Evolutionary conservation across 2,329 filamentous ascomycete species (phyloP).

Genomic region (Clarireedia homoeocarpa): DNA sequence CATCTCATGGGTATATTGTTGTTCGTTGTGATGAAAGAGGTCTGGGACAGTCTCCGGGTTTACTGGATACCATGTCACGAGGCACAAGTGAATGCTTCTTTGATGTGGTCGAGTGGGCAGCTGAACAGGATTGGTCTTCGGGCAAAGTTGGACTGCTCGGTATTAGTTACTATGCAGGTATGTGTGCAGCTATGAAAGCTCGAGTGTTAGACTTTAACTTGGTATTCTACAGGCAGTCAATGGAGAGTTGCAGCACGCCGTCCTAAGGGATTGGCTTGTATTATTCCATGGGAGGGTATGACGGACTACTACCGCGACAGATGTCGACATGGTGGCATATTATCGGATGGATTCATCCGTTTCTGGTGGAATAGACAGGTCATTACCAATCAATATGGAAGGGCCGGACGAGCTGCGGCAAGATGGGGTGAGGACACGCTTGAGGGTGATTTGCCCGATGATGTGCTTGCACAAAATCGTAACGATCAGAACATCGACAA

Average conservation of each 20-base stretch:
- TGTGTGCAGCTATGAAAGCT: not conserved
- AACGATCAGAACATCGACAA: conserved; percentile 38
- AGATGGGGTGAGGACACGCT: conserved; percentile 37
- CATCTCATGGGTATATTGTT: conserved; percentile 33
- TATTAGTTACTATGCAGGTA: conserved; percentile 43
- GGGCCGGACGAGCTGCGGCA: conserved; percentile 37
- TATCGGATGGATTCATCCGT: conserved; percentile 49
- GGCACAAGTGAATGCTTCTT: conserved; percentile 44
- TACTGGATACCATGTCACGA: conserved; percentile 45
- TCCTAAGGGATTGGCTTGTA: conserved; percentile 42
- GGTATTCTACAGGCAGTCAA: conserved; percentile 32
- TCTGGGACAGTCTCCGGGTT: conserved; percentile 42
- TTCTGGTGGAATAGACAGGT: conserved; percentile 65
- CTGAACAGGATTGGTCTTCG: conserved; percentile 41
- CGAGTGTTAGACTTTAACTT: not conserved
- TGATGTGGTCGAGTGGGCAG: conserved; percentile 44
- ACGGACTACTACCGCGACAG: conserved; percentile 47
- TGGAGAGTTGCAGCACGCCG: conserved; percentile 45
- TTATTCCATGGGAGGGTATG: conserved; percentile 50
- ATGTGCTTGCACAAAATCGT: conserved; percentile 32
- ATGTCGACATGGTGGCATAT: conserved; percentile 53
- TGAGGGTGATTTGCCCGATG: conserved; percentile 49
- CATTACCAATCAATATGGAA: conserved; percentile 60
- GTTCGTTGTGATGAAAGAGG: conserved; percentile 43
- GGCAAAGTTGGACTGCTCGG: conserved; percentile 44